Evolutionary conservation across 2,329 filamentous ascomycete genomes (phyloP), one percentile per base, ranked within the genome.

Genomic region (Raffaelea arxii): DNA sequence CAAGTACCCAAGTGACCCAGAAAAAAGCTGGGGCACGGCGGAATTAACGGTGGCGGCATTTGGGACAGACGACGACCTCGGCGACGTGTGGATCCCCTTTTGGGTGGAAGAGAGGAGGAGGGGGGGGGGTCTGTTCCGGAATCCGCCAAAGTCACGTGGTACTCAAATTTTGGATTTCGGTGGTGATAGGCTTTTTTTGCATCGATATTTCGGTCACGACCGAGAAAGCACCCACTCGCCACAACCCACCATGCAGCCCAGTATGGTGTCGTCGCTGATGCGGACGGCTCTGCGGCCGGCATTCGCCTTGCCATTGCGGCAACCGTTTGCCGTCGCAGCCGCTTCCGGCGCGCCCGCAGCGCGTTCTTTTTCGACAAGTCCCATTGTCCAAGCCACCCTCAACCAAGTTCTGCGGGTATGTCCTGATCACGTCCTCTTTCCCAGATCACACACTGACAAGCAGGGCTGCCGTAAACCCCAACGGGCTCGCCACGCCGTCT

Each of bases 401-500:
- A 87, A 83, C 68, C 84, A 89, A 64, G 80, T 88, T 49, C 71
- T 84, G 18, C 75, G 77, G 52, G 70, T 72, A 61, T 50, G 67
- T 14, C 11, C n/a, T n/a, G 14, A 14, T n/a, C 25, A 4, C 27
- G 22, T n/a, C 39, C 9, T 10, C 25, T 22, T n/a, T 38, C 10
- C 10, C 25, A 6, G 18, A 41, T 5, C 25, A 42, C 7, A 30
- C 27, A 23, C 35, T 48, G 12, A 44, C 36, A 10, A 16, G 19
- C 65, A 80, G 63, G 87, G 88, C 55, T 90, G 86, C 60, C 85
- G 92, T 51, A 79, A 79, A 56, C 74, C 80, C 42, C 88, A 94
- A 67, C 78, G 78, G 49, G 86, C 85, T 2, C 87, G 92, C 53
- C 89, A 94, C 67, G 78, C 86, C 55, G 82, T 87, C 44, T 97